phyloP scores from a whole-genome alignment of 768 basidiomycete species.

The Mycena indigotica region DNA sequence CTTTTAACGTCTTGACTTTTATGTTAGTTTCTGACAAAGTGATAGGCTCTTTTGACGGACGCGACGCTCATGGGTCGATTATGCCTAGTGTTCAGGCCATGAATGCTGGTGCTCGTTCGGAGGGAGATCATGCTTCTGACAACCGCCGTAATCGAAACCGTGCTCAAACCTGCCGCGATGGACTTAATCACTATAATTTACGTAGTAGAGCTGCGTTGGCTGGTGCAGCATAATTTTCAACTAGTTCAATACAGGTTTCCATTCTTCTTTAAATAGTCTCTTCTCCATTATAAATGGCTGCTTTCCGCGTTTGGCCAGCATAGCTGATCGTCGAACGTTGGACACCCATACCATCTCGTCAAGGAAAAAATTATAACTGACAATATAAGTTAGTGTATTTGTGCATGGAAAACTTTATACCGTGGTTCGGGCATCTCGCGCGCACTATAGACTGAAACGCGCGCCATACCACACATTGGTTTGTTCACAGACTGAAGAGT shows the following conservation, averaged over 20 bases:
- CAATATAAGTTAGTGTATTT: background rate
- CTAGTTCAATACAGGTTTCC: background rate
- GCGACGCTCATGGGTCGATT: too few species aligned
- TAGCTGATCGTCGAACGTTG: background rate
- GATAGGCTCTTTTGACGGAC: too few species aligned
- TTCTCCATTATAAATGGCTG: background rate
- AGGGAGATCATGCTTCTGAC: too few species aligned
- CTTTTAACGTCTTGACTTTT: too few species aligned
- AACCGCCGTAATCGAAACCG: too few species aligned
- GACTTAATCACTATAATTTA: too few species aligned
- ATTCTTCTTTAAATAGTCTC: background rate
- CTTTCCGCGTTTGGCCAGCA: background rate
- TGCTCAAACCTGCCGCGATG: too few species aligned
- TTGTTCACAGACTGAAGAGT: conserved; percentile 37
- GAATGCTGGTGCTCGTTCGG: too few species aligned
- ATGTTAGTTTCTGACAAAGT: too few species aligned
- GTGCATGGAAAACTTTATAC: background rate
- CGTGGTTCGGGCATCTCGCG: conserved; percentile 27
- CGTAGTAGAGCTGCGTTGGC: too few species aligned
- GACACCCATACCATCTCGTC: background rate
- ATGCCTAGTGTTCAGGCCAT: too few species aligned
- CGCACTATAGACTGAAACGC: conserved; percentile 29
- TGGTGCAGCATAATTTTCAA: too few species aligned
- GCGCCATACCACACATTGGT: conserved; percentile 37
- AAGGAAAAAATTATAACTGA: background rate